Evolutionary conservation across 1,284 basidiomycete species (phyloP), one percentile per base, ranked within the genome.

Genomic region (Malassezia obtusa): DNA sequence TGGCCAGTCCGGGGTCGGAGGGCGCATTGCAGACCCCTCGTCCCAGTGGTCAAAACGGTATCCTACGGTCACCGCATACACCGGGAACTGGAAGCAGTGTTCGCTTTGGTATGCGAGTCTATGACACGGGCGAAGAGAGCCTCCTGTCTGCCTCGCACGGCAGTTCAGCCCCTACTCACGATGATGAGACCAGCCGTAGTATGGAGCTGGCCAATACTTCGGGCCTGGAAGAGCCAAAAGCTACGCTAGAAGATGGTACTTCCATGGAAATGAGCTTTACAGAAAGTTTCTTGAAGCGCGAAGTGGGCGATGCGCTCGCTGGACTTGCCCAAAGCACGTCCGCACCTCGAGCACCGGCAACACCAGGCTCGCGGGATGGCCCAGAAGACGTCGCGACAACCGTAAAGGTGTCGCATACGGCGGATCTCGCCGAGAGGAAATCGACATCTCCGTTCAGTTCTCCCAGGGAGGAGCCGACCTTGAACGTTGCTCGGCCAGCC

Each of bases 261-360:
- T 62, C 51, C 35, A 56, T 57, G 37, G 65, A 68, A 21, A 59
- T 63, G 26, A 66, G 64, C 15, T 68, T 68, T 53, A 60, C 60
- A 30, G 66, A 68, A 44, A 68, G 66, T 41, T 68, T 68, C 40
- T 41, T 68, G 4, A 61, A 58, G 8, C 60, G 59, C n/a, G 66
- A 63, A 38, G 64, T 61, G 5, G 64, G 61, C 8, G 57, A 58
- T 21, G 58, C 64, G 45, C 58, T 67, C 2, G 63, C 59, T 5
- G 64, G 64, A 1, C 53, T 67, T 1, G 58, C 58, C 11, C 21
- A 35, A 7, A 36, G 45, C 32, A 19, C 28, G 1, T 31, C 43
- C 11, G 40, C 15, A 11, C 24, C 40, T 9, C 9, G 25, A 4
- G 11, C 22, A 17, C 19, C 26, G 4, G n/a, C 10, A 12, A 24